Conservation (phyloP, 2,329 filamentous ascomycete species). For the Aspergillus sp. region DNA sequence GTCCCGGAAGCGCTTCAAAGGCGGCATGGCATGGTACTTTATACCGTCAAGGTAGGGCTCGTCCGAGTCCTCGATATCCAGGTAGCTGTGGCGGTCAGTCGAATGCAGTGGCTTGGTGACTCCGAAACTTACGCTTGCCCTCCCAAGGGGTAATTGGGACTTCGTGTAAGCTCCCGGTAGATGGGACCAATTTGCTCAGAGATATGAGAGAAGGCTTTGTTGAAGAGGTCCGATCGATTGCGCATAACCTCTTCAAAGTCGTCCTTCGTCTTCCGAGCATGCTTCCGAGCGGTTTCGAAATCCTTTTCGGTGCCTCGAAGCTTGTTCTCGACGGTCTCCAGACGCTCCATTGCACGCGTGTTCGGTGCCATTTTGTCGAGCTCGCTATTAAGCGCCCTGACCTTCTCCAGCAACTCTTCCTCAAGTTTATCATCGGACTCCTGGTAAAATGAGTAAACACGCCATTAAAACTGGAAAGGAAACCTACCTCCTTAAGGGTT, state of each 20-base stretch:
- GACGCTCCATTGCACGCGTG: constrained; percentile 85
- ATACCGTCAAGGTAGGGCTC: constrained; percentile 92
- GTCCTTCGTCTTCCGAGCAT: constrained; percentile 66
- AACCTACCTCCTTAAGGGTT: constrained; percentile 65
- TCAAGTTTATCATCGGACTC: constrained; percentile 63
- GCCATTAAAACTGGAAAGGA: too few species aligned
- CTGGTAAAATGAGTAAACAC: constrained; percentile 31
- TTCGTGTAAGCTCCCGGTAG: constrained; percentile 90
- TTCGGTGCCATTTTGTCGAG: constrained; percentile 94
- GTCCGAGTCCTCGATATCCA: constrained; percentile 93
- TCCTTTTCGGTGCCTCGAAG: constrained; percentile 79
- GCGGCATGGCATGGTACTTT: constrained; percentile 98
- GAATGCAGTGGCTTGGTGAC: not conserved
- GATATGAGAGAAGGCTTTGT: constrained; percentile 90
- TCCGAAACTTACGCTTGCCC: constrained; percentile 50
- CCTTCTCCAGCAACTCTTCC: constrained; percentile 65
- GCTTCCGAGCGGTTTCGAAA: constrained; percentile 72
- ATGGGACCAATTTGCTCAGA: constrained; percentile 87
- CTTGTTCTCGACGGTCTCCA: constrained; percentile 75
- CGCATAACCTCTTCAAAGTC: constrained; percentile 74
- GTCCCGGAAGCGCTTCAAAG: constrained; percentile 93
- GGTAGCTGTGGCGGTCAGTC: constrained; percentile 45
- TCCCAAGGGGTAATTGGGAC: constrained; percentile 83
- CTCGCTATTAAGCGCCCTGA: constrained; percentile 63
- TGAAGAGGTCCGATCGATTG: constrained; percentile 81